These are phyloP conservation scores for Cyanidiococcus yangmingshanensis DNA, from an alignment of 23 red algal genomes.

Conservation along the genomic window DNA sequence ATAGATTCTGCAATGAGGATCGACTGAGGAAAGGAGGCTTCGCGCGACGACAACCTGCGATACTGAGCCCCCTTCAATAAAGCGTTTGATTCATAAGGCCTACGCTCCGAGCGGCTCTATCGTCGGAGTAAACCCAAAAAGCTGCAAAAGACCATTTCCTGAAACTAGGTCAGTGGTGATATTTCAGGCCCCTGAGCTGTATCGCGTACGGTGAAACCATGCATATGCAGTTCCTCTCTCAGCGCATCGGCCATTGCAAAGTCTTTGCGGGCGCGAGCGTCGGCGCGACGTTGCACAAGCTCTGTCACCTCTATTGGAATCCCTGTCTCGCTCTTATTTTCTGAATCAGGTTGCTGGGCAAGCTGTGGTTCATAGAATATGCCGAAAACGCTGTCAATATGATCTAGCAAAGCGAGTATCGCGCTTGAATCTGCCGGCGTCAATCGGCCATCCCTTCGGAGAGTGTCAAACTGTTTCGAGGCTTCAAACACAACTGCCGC, in stretches of 20 bases:
- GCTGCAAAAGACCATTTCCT: no score
- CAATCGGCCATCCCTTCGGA: not conserved
- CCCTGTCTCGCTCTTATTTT: not conserved
- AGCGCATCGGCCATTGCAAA: constrained; percentile 65
- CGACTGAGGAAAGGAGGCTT: no score
- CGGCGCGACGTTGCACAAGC: constrained; percentile 38
- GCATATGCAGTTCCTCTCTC: constrained; percentile 37
- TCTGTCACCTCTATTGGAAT: constrained; percentile 17
- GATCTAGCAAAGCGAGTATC: constrained; percentile 31
- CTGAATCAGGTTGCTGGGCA: not conserved
- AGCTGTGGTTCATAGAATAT: constrained; percentile 55
- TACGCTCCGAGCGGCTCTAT: no score
- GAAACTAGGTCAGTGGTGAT: constrained; percentile 22
- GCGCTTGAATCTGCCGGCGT: not conserved
- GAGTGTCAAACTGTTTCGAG: constrained; percentile 26
- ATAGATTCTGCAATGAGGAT: no score
- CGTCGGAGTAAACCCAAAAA: no score
- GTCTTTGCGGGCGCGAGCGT: constrained; percentile 54
- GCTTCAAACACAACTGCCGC: constrained; percentile 67
- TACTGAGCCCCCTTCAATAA: no score
- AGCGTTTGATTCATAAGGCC: no score
- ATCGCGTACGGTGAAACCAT: constrained; percentile 62
- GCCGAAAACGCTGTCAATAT: constrained; percentile 68
- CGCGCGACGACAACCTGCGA: no score
- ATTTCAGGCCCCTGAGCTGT: constrained; percentile 62